A percentile compares a stretch with the other conserved stretches of the same genome.
These are phyloP conservation scores for Cercospora sp. DNA, from an alignment of 2,329 filamentous ascomycete genomes.

Conservation along the genomic window DNA sequence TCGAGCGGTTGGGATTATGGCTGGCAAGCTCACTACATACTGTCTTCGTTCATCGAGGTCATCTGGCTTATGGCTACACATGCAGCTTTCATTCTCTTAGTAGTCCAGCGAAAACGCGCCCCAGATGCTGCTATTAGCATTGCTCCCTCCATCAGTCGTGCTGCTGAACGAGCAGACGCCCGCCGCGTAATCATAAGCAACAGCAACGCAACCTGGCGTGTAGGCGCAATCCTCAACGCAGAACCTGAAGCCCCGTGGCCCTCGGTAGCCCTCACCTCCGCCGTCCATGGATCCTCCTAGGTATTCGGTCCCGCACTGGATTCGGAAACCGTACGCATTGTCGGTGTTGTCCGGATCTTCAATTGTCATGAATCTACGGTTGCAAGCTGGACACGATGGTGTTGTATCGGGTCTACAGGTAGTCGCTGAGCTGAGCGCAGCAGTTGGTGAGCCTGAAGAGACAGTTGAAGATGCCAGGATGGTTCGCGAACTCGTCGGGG, in stretches of 20 bases:
- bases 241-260: slow-evolving; percentile 16
- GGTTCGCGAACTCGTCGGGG: neutral
- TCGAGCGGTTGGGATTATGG: neutral
- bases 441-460: neutral
- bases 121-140: slow-evolving; percentile 3
- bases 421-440: neutral
- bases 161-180: slow-evolving; percentile 12
- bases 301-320: slow-evolving; percentile 36
- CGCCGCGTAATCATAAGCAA: slow-evolving; percentile 22
- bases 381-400: slow-evolving; percentile 26
- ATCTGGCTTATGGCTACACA: neutral
- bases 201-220: slow-evolving; percentile 30
- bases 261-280: slow-evolving; percentile 5
- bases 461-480: neutral
- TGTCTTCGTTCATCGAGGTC: neutral
- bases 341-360: slow-evolving; percentile 15
- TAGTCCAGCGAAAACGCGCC: neutral
- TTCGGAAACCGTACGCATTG: neutral
- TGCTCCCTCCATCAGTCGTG: neutral
- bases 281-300: slow-evolving; percentile 30
- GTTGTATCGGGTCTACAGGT: neutral
- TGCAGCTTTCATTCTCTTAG: neutral
- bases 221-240: slow-evolving; percentile 32
- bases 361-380: slow-evolving; percentile 24
- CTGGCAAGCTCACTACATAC: neutral